Percentiles rank a stretch among this genome's conserved stretches.
Conservation (phyloP, 2,329 filamentous ascomycete genomes). For the Cadophora sp. region DNA sequence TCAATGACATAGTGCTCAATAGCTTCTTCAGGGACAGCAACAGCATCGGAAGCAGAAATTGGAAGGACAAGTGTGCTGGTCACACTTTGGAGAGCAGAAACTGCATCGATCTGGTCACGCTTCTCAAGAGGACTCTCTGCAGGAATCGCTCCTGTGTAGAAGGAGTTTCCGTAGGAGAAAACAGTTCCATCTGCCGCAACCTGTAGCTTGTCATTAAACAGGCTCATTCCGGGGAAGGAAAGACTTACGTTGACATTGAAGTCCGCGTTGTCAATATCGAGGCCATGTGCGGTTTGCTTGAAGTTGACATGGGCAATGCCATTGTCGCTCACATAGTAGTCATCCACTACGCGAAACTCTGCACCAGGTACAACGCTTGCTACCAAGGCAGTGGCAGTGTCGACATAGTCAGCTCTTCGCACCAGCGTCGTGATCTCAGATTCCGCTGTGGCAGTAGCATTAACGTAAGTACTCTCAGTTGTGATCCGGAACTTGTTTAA, state of each 20-base stretch:
- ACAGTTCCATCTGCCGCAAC: slow-evolving; percentile 58
- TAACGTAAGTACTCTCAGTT: slow-evolving; percentile 28
- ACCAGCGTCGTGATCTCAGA: slow-evolving; percentile 5
- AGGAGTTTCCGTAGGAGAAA: slow-evolving; percentile 63
- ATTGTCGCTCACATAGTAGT: slow-evolving; percentile 59
- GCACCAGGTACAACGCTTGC: slow-evolving; percentile 47
- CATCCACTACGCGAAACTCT: slow-evolving; percentile 57
- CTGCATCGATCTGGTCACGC: slow-evolving; percentile 51
- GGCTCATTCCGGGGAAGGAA: not conserved
- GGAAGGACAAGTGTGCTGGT: slow-evolving; percentile 25
- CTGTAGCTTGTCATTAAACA: slow-evolving; percentile 48
- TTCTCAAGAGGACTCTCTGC: slow-evolving; percentile 49
- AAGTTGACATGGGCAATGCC: slow-evolving; percentile 65
- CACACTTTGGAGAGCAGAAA: slow-evolving; percentile 48
- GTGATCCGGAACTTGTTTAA: slow-evolving; percentile 28
- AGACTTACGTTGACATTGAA: slow-evolving; percentile 33
- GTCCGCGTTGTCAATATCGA: slow-evolving; percentile 64
- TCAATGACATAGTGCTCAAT: slow-evolving; percentile 46
- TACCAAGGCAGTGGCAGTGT: slow-evolving; percentile 53
- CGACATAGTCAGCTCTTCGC: slow-evolving; percentile 46
- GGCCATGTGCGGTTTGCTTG: slow-evolving; percentile 62
- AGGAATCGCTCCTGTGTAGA: slow-evolving; percentile 53
- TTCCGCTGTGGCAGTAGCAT: slow-evolving; percentile 19
- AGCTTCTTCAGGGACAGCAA: slow-evolving; percentile 24
- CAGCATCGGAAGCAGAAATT: slow-evolving; percentile 21